phyloP scores from a whole-genome alignment of 106 monocot genomes.

The Dendrobium officinale region DNA sequence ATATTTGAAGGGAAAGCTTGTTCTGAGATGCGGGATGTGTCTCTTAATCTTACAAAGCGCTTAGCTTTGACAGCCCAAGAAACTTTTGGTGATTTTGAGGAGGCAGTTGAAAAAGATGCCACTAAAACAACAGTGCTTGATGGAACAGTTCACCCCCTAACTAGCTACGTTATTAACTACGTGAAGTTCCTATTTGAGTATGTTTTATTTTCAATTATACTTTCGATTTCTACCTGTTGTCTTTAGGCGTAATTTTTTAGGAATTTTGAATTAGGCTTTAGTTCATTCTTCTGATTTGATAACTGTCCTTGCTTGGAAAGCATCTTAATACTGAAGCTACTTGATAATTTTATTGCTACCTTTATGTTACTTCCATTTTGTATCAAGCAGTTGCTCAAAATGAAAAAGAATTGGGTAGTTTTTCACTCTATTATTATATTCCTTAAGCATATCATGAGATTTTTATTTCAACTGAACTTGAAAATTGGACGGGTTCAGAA shows the following conservation, averaged over 20 bases:
- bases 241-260: not conserved
- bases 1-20: slow-evolving; percentile 87
- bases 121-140: slow-evolving; percentile 76
- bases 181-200: slow-evolving; percentile 59
- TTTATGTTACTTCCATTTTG: not conserved
- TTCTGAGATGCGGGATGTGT: slow-evolving; percentile 57
- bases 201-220: slow-evolving; percentile 7
- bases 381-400: not conserved
- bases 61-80: slow-evolving; percentile 82
- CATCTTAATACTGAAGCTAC: not conserved
- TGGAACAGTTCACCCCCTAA: slow-evolving; percentile 87
- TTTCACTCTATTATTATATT: not conserved
- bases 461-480: not conserved
- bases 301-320: not conserved
- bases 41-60: slow-evolving; percentile 52
- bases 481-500: not conserved
- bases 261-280: not conserved
- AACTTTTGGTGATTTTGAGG: slow-evolving; percentile 93
- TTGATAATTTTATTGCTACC: not conserved
- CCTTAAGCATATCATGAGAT: not conserved
- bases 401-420: not conserved
- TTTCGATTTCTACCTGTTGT: not conserved
- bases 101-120: slow-evolving; percentile 95
- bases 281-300: not conserved
- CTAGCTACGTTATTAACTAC: slow-evolving; percentile 81